Percentiles rank a stretch among this genome's conserved stretches.
phyloP scores from a whole-genome alignment of 2,329 filamentous ascomycete species.

The Botrytis byssoidea region DNA sequence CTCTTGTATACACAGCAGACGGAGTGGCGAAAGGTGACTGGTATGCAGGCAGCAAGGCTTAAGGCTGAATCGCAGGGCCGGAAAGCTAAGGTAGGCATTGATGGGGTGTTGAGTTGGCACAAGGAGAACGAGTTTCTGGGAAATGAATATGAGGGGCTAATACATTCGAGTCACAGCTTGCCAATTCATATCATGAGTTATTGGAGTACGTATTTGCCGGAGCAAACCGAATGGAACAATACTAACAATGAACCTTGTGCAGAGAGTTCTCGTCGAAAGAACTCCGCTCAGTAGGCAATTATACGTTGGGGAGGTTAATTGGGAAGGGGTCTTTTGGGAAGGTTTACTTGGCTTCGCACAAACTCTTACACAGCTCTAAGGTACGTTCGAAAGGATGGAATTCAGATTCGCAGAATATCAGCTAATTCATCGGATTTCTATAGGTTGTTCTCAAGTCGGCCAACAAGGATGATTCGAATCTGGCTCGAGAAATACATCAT shows the following conservation, averaged over 20 bases:
- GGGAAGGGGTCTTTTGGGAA: conserved; percentile 98
- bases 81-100: conserved; percentile 55
- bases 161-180: conserved; percentile 64
- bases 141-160: conserved; percentile 32
- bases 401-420: conserved; percentile 23
- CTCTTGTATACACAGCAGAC: conserved; percentile 34
- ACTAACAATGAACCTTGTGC: conserved; percentile 34
- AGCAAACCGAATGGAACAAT: neutral
- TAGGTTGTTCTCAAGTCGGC: conserved; percentile 98
- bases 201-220: conserved; percentile 68
- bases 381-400: conserved; percentile 48
- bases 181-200: conserved; percentile 93
- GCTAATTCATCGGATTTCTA: neutral
- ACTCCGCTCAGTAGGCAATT: conserved; percentile 90
- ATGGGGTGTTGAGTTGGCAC: conserved; percentile 14
- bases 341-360: conserved; percentile 93
- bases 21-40: conserved; percentile 40
- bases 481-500: conserved; percentile 96
- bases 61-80: conserved; percentile 59
- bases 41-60: conserved; percentile 50
- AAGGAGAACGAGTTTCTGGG: conserved; percentile 23
- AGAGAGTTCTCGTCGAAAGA: conserved; percentile 95
- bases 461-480: conserved; percentile 91
- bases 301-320: conserved; percentile 85
- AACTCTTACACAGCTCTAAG: conserved; percentile 98